phyloP scores from a whole-genome alignment of 306 rosid species.

The Cucumis melo region DNA sequence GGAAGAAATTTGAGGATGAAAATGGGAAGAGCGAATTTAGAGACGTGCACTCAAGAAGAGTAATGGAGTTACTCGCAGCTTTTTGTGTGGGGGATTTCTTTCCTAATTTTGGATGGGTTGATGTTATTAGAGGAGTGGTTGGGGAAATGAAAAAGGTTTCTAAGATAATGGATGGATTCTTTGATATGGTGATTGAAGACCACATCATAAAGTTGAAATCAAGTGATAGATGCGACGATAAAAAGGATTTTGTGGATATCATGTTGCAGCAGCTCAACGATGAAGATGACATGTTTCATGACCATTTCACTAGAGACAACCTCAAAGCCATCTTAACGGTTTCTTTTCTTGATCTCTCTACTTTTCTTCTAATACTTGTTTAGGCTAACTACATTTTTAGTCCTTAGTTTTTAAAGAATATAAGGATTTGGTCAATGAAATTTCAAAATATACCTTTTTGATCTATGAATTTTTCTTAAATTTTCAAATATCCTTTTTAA shows the following conservation, averaged over 20 bases:
- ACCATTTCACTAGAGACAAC: neutral
- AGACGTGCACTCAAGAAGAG: neutral
- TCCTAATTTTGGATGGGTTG: conserved; percentile 13
- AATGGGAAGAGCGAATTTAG: neutral
- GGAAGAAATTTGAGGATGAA: neutral
- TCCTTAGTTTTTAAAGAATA: too few relatives aligned
- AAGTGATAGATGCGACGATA: neutral
- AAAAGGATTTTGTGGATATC: neutral
- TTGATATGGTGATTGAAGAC: neutral
- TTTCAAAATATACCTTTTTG: too few relatives aligned
- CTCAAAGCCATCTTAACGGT: neutral
- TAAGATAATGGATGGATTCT: neutral
- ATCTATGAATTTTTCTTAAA: too few relatives aligned
- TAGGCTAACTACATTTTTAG: too few relatives aligned
- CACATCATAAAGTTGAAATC: neutral
- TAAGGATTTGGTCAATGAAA: too few relatives aligned
- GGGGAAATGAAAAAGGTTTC: neutral
- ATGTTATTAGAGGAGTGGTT: neutral
- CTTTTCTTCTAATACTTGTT: too few relatives aligned
- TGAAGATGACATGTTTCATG: neutral
- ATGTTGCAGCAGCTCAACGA: neutral
- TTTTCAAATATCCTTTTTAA: too few relatives aligned
- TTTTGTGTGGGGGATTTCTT: conserved; percentile 13
- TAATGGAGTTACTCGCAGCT: neutral
- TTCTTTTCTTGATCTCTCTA: neutral